Evolutionary conservation across 2,329 filamentous ascomycete genomes (phyloP), one percentile per base, ranked within the genome.

Genomic region (Chaetomiaceae sp.): DNA sequence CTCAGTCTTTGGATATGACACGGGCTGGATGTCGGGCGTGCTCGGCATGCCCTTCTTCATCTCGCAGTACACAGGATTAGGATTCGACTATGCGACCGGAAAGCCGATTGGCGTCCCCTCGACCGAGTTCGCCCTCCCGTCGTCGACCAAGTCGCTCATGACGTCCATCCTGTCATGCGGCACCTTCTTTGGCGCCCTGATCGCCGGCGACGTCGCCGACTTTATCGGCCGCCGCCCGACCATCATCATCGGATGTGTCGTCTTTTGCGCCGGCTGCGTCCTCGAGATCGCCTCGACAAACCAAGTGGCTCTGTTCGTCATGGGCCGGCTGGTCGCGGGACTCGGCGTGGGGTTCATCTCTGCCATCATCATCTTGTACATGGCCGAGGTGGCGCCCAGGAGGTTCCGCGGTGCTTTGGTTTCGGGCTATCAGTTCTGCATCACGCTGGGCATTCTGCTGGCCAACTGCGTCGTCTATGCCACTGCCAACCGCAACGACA

Each of bases 341-440:
- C 68, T 81, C 47, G 84, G 84, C 70, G 82, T 87, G 55, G 84
- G 84, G 61, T 85, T 86, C 66, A 82, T 84, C 55, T 85, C 82
- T 3, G 81, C 84, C 58, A 80, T 84, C 58, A 82, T 87, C 66
- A 83, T 87, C 62, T 72, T 87, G 51, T 87, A 88, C 75, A 88
- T 89, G 84, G 84, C 81, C 42, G 85, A 75, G 62, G 73, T 74
- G 56, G 72, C 73, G 29, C 81, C 82, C 31, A 77, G 75, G 67
- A 84, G 82, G 64, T 80, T 89, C 54, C 83, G 87, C 64, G 86
- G 87, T 64, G 84, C 85, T 50, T 76, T 89, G 56, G 85, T 91
- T 9, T 81, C 84, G 1, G 85, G 84, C 2, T 90, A 90, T 71
- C 86, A 89, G 69, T 89, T 89, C 74, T 87, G 81, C 68, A 85